These are phyloP conservation scores for Scleroderma bovista DNA, from an alignment of 768 basidiomycete genomes.

Conservation along the genomic window DNA sequence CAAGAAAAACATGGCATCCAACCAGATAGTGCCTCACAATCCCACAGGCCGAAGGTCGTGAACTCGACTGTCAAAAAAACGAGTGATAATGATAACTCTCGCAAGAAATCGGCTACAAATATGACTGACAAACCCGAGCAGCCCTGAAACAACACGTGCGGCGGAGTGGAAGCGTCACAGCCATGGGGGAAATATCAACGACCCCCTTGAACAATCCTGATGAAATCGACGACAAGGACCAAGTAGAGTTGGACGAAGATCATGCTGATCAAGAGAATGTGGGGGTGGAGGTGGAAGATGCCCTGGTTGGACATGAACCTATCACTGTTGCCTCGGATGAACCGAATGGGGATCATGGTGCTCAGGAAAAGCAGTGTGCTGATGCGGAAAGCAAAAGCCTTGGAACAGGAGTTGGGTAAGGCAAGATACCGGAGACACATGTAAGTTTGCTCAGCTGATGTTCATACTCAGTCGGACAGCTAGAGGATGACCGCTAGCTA, in stretches of 20 bases:
- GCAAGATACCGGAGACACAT: slow-evolving; percentile 8
- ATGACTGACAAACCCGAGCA: too few relatives aligned
- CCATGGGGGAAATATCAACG: not conserved
- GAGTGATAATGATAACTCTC: too few relatives aligned
- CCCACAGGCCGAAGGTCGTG: not conserved
- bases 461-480: not conserved
- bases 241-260: not conserved
- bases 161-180: slow-evolving; percentile 20
- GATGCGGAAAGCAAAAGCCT: slow-evolving; percentile 5
- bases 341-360: not conserved
- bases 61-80: too few relatives aligned
- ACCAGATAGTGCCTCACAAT: not conserved
- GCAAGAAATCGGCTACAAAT: too few relatives aligned
- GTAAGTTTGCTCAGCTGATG: slow-evolving; percentile 7
- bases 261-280: not conserved
- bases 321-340: not conserved
- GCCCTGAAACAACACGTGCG: slow-evolving; percentile 22
- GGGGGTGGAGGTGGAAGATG: not conserved
- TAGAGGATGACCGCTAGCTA: not conserved
- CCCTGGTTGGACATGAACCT: not conserved
- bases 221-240: not conserved
- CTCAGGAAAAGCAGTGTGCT: not conserved
- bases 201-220: not conserved
- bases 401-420: slow-evolving; percentile 15
- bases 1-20: slow-evolving; percentile 26